Evolutionary conservation across 805 yeast genomes (phyloP).

Genomic region (Metschnikowia santaceciliae): DNA sequence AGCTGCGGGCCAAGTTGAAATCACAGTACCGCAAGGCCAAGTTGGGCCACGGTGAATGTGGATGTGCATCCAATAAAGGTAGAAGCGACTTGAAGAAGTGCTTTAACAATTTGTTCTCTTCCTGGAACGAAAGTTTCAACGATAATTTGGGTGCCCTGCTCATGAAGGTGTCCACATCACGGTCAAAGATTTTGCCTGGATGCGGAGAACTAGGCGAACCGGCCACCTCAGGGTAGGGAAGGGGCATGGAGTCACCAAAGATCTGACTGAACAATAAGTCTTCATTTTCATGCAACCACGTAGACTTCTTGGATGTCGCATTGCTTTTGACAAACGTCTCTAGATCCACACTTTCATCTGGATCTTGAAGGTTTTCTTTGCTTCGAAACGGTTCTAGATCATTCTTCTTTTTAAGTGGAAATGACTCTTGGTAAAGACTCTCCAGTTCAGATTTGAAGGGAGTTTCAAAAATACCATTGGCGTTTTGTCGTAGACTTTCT

Average conservation of each 20-base stretch:
- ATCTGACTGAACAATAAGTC: slow-evolving; percentile 9
- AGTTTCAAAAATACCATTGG: no score
- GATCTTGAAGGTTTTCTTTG: no score
- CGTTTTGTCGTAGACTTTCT: no score
- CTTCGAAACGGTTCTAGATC: no score
- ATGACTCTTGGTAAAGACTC: no score
- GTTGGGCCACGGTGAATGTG: slow-evolving; percentile 60
- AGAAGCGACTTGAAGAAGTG: slow-evolving; percentile 53
- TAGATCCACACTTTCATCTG: no score
- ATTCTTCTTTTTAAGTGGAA: no score
- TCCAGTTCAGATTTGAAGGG: no score
- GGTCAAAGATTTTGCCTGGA: slow-evolving; percentile 12
- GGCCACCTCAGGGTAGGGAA: not conserved
- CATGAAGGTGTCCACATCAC: slow-evolving; percentile 1
- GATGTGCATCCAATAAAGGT: slow-evolving; percentile 56
- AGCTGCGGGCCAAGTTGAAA: slow-evolving; percentile 53
- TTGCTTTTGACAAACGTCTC: no score
- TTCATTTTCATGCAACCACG: slow-evolving; percentile 7
- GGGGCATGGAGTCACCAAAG: slow-evolving; percentile 6
- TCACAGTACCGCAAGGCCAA: slow-evolving; percentile 55
- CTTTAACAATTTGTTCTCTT: slow-evolving; percentile 52
- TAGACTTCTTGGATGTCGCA: not conserved
- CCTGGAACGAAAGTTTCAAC: slow-evolving; percentile 32
- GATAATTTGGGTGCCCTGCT: slow-evolving; percentile 7
- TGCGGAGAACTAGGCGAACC: not conserved